Evolutionary conservation across 2,329 filamentous ascomycete species (phyloP).

Genomic region (Ampelomyces quisqualis): DNA sequence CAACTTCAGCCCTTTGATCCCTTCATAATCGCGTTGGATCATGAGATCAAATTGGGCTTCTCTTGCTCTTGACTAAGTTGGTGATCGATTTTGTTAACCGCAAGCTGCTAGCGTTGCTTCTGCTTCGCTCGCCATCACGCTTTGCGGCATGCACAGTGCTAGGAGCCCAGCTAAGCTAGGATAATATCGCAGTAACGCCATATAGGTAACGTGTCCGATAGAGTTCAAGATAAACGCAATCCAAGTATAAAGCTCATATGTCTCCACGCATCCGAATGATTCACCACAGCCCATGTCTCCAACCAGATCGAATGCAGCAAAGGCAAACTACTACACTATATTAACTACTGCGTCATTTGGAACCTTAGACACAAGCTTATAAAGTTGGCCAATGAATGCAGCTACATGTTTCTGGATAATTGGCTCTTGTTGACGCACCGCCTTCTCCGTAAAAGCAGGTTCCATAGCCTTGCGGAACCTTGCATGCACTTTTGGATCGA

Average conservation of each 20-base stretch:
- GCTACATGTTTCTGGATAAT: slow-evolving; percentile 1
- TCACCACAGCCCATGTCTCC: slow-evolving; percentile 32
- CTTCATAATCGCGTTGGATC: slow-evolving; percentile 7
- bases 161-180: slow-evolving; percentile 6
- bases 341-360: slow-evolving; percentile 5
- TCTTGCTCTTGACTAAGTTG: slow-evolving; percentile 4
- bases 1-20: background rate
- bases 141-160: slow-evolving; percentile 6
- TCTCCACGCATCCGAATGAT: slow-evolving; percentile 23
- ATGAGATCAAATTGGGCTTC: slow-evolving; percentile 9
- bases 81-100: slow-evolving; percentile 7
- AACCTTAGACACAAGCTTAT: background rate
- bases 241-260: slow-evolving; percentile 12
- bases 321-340: slow-evolving; percentile 28
- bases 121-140: slow-evolving; percentile 5
- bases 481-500: background rate
- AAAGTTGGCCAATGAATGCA: slow-evolving; percentile 1
- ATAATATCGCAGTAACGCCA: slow-evolving; percentile 4
- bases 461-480: background rate
- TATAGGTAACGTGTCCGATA: slow-evolving; percentile 3
- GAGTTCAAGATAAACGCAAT: background rate
- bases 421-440: slow-evolving; percentile 2
- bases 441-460: slow-evolving; percentile 1
- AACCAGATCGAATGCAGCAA: slow-evolving; percentile 22
- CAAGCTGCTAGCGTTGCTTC: slow-evolving; percentile 6